These are phyloP conservation scores for Protostelium mycophagum DNA, from an alignment of 78 protist species.

Conservation along the genomic window DNA sequence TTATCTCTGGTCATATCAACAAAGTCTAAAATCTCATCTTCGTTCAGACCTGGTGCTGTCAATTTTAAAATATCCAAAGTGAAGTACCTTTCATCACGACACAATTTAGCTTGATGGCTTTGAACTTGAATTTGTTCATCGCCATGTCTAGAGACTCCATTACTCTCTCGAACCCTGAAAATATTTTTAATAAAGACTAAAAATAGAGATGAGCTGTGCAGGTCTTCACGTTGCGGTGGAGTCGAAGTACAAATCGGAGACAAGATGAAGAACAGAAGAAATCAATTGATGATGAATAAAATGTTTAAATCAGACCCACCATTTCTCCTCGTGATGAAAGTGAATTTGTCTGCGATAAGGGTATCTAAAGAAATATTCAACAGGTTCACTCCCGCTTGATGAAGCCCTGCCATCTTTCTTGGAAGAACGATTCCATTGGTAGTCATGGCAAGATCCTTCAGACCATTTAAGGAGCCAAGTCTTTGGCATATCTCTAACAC, in stretches of 20 bases:
- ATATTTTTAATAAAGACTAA: too few species aligned
- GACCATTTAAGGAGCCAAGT: slow-evolving; percentile 43
- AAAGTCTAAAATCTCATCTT: slow-evolving; percentile 40
- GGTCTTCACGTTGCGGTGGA: too few species aligned
- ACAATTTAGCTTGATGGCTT: slow-evolving; percentile 69
- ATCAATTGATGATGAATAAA: neutral
- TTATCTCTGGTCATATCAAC: slow-evolving; percentile 52
- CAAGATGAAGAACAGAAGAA: neutral
- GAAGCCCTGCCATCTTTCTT: slow-evolving; percentile 40
- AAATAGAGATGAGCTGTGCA: neutral
- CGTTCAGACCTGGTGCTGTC: too few species aligned
- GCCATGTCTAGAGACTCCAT: slow-evolving; percentile 40
- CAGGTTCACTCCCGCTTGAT: slow-evolving; percentile 38
- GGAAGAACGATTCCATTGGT: slow-evolving; percentile 77
- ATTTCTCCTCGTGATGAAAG: slow-evolving; percentile 63
- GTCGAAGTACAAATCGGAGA: neutral
- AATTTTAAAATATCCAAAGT: too few species aligned
- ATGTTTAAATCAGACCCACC: slow-evolving; percentile 33
- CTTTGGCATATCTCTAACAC: slow-evolving; percentile 12
- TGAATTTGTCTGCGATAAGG: slow-evolving; percentile 44
- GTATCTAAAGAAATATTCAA: slow-evolving; percentile 85
- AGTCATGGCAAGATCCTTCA: slow-evolving; percentile 65
- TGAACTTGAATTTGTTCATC: slow-evolving; percentile 6
- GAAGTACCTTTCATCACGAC: slow-evolving; percentile 79
- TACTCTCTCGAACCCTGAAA: slow-evolving; percentile 52